A percentile compares a stretch with the other conserved stretches of the same genome.
These are phyloP conservation scores for Kurtzmaniella quercitrusa DNA, from an alignment of 1,139 yeast species.

Conservation along the genomic window DNA sequence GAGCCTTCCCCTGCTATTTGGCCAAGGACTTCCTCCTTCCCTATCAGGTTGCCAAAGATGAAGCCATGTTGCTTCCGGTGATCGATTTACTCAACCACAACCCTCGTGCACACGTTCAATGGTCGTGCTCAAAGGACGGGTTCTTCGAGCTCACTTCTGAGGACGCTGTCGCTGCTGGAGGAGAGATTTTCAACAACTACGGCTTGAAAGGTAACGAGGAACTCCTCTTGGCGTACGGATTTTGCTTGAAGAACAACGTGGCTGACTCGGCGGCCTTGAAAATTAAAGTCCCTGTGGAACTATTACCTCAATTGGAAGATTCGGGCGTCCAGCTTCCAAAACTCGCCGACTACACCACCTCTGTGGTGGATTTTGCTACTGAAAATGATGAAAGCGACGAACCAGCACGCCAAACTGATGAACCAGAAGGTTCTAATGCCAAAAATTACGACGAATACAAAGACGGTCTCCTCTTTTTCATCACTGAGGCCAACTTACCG, in stretches of 20 bases:
- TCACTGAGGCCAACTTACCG: constrained; percentile 39
- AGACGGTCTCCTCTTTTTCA: constrained; percentile 44
- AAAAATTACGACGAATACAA: constrained; percentile 14
- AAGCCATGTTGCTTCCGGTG: constrained; percentile 72
- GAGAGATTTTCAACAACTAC: constrained; percentile 70
- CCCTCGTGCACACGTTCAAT: constrained; percentile 56
- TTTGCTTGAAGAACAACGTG: constrained; percentile 55
- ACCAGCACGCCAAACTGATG: too few species aligned
- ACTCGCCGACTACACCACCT: constrained; percentile 44
- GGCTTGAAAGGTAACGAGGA: constrained; percentile 88
- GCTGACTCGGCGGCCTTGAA: constrained; percentile 62
- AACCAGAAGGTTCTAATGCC: too few species aligned
- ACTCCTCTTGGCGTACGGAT: constrained; percentile 62
- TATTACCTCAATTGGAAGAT: constrained; percentile 28
- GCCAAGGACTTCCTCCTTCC: constrained; percentile 21
- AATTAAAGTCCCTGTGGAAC: constrained; percentile 41
- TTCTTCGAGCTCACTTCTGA: constrained; percentile 28
- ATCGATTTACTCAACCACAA: constrained; percentile 76
- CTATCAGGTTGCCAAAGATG: constrained; percentile 27
- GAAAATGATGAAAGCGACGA: constrained; percentile 10
- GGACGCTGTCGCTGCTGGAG: constrained; percentile 23
- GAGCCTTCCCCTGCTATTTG: constrained; percentile 72
- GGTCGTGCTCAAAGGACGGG: constrained; percentile 40
- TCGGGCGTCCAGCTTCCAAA: constrained; percentile 45
- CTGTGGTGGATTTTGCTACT: constrained; percentile 17